Base-by-base conservation (phyloP, 441 rosid species). In the Adansonia rubrostipa region DNA sequence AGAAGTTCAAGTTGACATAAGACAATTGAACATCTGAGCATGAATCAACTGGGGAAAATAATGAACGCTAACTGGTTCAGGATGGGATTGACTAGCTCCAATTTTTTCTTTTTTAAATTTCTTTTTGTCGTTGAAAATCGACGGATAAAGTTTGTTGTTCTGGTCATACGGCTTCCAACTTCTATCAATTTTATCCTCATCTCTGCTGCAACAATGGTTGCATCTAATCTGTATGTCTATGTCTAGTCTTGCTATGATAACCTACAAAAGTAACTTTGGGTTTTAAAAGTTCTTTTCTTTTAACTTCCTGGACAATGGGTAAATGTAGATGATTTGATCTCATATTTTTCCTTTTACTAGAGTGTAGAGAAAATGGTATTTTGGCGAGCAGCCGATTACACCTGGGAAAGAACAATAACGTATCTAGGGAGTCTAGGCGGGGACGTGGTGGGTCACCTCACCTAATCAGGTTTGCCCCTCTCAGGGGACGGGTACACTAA, bases 391-490 rank as follows among this genome's bases (percentile, higher is more conserved):
- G 33, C 33, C 33, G 33, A 28, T 28, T 28, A 28, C 33, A 28
- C 33, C 1, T 28, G 33, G 33, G 33, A 28, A 28, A 28, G 33
- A 28, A 28, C 33, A 28, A 8, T 28, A 28, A 28, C 33, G 33
- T 28, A 14, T 6, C n/a, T 63, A 17, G 54, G 15, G 51, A 70
- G 79, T 28, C 69, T 57, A 28, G 44, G 81, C 81, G 2, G 86
- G 75, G 33, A 28, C 33, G 33, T 3, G 33, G 33, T 28, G 33
- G 33, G 33, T 28, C 33, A 28, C 33, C 33, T 80, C 78, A 75
- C 72, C 86, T 73, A 79, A 76, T 57, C 65, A 48, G 67, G 75
- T 63, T 71, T 75, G 44, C 17, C 40, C 17, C 13, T 45, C 36
- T n/a, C 0, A 15, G 10, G 71, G 22, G 15, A 13, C 3, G 15